These are phyloP conservation scores for Malassezia sp. DNA, from an alignment of 1,284 basidiomycete species.

Conservation along the genomic window DNA sequence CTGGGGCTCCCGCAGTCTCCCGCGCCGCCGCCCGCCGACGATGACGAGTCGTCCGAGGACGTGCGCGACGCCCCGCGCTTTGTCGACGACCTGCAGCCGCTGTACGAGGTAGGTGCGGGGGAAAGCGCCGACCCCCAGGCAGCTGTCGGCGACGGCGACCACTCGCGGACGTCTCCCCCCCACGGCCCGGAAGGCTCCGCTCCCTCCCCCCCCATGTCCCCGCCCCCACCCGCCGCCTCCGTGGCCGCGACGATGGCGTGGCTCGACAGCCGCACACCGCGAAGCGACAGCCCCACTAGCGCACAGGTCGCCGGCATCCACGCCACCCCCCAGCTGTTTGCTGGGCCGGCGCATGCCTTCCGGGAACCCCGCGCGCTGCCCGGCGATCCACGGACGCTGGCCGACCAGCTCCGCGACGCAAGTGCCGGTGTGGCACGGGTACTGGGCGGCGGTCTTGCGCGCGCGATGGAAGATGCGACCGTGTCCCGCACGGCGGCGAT, in stretches of 20 bases:
- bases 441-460: neutral
- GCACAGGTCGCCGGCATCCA: neutral
- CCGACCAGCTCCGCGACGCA: neutral
- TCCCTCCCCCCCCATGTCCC: no score
- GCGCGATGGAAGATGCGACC: neutral
- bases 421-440: neutral
- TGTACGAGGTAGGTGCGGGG: no score
- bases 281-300: neutral
- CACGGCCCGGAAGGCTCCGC: no score
- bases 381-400: constrained; percentile 4
- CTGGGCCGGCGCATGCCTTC: constrained; percentile 3
- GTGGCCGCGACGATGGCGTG: neutral
- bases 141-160: no score
- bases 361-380: constrained; percentile 2
- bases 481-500: no score
- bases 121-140: neutral
- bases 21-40: neutral
- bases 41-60: constrained; percentile 7
- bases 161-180: no score
- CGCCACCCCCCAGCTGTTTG: neutral
- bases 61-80: neutral
- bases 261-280: neutral
- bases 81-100: neutral
- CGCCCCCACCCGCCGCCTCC: neutral
- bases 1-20: constrained; percentile 4